phyloP scores from a whole-genome alignment of 495 filamentous ascomycete species.

The Neurospora sp. region DNA sequence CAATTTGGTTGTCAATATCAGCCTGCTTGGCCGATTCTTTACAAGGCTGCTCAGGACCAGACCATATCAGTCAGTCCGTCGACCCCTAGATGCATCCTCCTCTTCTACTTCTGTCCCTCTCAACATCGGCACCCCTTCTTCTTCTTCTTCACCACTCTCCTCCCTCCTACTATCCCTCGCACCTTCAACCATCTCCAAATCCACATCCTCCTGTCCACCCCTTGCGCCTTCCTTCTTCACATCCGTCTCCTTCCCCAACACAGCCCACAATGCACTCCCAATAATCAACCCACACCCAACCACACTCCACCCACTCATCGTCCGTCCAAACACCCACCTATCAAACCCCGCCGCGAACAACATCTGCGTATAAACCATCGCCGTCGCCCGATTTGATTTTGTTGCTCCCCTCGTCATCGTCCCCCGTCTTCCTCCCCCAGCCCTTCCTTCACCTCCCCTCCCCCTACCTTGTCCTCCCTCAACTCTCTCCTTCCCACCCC shows the following conservation, averaged over 20 bases:
- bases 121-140: constrained; percentile 16
- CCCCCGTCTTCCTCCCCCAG: neutral
- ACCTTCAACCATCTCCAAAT: neutral
- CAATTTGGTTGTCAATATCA: neutral
- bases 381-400: constrained; percentile 62
- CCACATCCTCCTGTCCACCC: constrained; percentile 2
- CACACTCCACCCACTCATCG: constrained; percentile 55
- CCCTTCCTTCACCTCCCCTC: neutral
- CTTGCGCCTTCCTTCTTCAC: constrained; percentile 26
- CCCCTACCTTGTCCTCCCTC: neutral
- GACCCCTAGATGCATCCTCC: neutral
- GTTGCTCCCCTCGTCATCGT: constrained; percentile 29
- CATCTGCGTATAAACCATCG: constrained; percentile 90
- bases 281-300: constrained; percentile 71
- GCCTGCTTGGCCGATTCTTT: neutral
- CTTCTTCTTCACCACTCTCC: constrained; percentile 11
- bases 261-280: constrained; percentile 71
- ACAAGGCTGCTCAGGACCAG: neutral
- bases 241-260: constrained; percentile 38
- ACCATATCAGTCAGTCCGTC: neutral
- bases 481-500: neutral
- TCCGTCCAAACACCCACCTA: constrained; percentile 62
- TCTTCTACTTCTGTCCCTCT: constrained; percentile 3
- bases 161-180: too few relatives aligned
- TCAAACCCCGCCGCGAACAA: constrained; percentile 82